These are phyloP conservation scores for Fusarium pseudoanthophilum DNA, from an alignment of 2,329 filamentous ascomycete species.

Conservation along the genomic window DNA sequence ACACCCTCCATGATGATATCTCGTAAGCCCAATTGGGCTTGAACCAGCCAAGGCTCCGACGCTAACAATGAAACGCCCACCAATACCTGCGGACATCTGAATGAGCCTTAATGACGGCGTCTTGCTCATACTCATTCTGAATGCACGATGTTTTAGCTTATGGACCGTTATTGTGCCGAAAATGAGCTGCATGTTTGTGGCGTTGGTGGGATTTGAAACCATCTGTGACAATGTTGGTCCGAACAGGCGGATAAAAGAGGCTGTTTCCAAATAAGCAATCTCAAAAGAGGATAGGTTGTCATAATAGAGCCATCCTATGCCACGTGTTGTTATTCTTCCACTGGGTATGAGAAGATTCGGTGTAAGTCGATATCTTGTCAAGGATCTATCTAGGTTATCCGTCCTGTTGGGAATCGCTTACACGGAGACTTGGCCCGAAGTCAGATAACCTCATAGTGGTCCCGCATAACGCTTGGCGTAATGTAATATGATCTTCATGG, in stretches of 20 bases:
- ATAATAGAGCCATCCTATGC: slow-evolving; percentile 11
- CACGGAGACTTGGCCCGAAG: slow-evolving; percentile 6
- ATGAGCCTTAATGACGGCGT: slow-evolving; percentile 22
- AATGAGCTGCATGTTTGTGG: slow-evolving; percentile 10
- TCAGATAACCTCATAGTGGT: slow-evolving; percentile 3
- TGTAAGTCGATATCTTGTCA: not conserved
- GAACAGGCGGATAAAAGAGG: slow-evolving; percentile 21
- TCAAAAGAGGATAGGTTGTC: not conserved
- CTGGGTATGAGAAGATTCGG: not conserved
- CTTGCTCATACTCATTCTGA: slow-evolving; percentile 4
- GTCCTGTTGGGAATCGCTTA: slow-evolving; percentile 3
- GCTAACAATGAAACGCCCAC: slow-evolving; percentile 21
- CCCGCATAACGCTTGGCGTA: slow-evolving; percentile 32
- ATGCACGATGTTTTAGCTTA: not conserved
- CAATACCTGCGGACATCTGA: slow-evolving; percentile 25
- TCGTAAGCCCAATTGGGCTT: slow-evolving; percentile 42
- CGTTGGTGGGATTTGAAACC: slow-evolving; percentile 9
- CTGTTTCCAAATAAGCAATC: not conserved
- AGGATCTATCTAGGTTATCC: slow-evolving; percentile 16
- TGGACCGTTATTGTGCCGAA: slow-evolving; percentile 1
- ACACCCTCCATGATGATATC: slow-evolving; percentile 26
- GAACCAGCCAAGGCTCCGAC: slow-evolving; percentile 35
- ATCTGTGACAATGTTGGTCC: slow-evolving; percentile 14
- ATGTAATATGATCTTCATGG: not conserved
- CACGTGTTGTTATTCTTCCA: slow-evolving; percentile 1